Evolutionary conservation across 495 filamentous ascomycete species (phyloP).

Genomic region (Daldinia bambusicola): DNA sequence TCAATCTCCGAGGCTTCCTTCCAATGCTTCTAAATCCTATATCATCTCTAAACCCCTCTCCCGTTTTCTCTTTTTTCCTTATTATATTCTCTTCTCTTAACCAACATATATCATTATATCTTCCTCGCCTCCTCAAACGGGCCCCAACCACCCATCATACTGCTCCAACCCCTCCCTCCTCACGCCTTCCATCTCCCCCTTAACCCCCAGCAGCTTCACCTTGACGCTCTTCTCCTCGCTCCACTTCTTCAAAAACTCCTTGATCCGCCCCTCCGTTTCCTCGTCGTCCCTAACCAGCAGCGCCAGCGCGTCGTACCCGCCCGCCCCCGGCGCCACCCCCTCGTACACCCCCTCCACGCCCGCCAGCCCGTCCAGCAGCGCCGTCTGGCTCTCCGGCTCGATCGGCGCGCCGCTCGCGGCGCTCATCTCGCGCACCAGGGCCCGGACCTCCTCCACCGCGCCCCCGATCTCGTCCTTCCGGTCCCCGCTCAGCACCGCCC

Average conservation of each 20-base stretch:
- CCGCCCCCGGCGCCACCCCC: conserved; percentile 93
- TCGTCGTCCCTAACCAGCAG: conserved; percentile 80
- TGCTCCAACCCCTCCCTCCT: conserved; percentile 69
- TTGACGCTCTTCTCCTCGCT: conserved; percentile 71
- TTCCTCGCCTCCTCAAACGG: no score
- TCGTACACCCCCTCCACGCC: conserved; percentile 82
- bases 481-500: conserved; percentile 64
- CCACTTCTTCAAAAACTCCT: conserved; percentile 72
- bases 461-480: conserved; percentile 50
- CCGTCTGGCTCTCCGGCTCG: conserved; percentile 87
- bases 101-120: no score
- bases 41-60: not conserved
- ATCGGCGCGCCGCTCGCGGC: conserved; percentile 80
- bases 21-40: not conserved
- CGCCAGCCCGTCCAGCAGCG: conserved; percentile 76
- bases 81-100: not conserved
- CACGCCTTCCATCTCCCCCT: conserved; percentile 88
- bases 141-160: conserved; percentile 71
- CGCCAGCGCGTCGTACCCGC: conserved; percentile 91
- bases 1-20: not conserved
- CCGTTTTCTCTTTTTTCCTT: not conserved
- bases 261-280: conserved; percentile 70
- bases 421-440: conserved; percentile 79
- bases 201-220: conserved; percentile 80
- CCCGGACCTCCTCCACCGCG: conserved; percentile 56